Evolutionary conservation across 1,139 yeast genomes (phyloP).

Genomic region (Nakaseomyces sp.): DNA sequence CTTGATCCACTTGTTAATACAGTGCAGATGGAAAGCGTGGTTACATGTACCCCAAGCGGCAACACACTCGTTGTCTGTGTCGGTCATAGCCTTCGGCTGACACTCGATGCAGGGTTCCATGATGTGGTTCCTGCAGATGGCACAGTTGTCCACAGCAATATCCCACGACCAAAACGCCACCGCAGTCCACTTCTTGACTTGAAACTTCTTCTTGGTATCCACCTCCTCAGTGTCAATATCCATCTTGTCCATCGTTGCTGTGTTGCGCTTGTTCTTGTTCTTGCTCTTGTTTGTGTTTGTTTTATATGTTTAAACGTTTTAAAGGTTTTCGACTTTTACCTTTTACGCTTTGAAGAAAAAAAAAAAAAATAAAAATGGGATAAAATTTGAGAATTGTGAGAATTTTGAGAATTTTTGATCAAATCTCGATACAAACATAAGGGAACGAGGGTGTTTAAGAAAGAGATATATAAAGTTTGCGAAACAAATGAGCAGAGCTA

Average conservation of each 20-base stretch:
- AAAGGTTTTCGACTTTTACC: not conserved
- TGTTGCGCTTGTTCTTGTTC: not conserved
- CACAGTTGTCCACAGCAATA: constrained; percentile 91
- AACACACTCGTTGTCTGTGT: constrained; percentile 70
- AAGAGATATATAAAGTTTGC: not conserved
- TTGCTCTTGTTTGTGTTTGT: constrained; percentile 13
- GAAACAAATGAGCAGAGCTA: not conserved
- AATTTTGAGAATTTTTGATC: too few species aligned
- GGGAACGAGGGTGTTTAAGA: too few species aligned
- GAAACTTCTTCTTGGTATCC: constrained; percentile 42
- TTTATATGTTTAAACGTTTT: not conserved
- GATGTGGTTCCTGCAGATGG: constrained; percentile 94
- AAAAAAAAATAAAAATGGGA: too few species aligned
- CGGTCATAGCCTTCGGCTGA: constrained; percentile 70
- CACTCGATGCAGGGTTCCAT: constrained; percentile 99
- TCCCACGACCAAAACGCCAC: constrained; percentile 99
- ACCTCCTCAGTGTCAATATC: constrained; percentile 18
- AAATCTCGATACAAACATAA: too few species aligned
- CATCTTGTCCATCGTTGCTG: constrained; percentile 13
- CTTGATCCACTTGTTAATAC: constrained; percentile 92
- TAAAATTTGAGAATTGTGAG: too few species aligned
- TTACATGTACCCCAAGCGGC: constrained; percentile 98
- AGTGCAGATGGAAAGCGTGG: constrained; percentile 51
- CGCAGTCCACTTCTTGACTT: constrained; percentile 88
- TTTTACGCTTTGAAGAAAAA: too few species aligned